Percentiles rank a stretch among this genome's conserved stretches.
phyloP scores from a whole-genome alignment of 495 filamentous ascomycete genomes.

The Xylaria nigripes region DNA sequence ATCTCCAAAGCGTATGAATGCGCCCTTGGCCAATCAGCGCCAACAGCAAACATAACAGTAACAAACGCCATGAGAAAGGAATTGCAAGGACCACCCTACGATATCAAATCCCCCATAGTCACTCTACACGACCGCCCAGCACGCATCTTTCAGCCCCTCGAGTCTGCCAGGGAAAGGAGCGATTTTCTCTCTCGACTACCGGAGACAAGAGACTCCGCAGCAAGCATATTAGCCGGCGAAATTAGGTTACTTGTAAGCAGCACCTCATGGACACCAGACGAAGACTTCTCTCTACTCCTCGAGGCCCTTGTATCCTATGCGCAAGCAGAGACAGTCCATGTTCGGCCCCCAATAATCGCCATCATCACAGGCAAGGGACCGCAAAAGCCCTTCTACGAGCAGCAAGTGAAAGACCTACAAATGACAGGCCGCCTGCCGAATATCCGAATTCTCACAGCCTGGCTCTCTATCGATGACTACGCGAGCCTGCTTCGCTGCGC shows the following conservation, averaged over 20 bases:
- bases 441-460: slow-evolving; percentile 69
- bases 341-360: slow-evolving; percentile 56
- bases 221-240: slow-evolving; percentile 45
- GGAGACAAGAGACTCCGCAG: slow-evolving; percentile 48
- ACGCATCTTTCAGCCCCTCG: slow-evolving; percentile 66
- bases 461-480: slow-evolving; percentile 77
- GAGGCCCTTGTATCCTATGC: slow-evolving; percentile 67
- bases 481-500: slow-evolving; percentile 78
- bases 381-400: slow-evolving; percentile 64
- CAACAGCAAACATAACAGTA: slow-evolving; percentile 73
- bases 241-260: slow-evolving; percentile 72
- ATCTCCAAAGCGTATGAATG: slow-evolving; percentile 71
- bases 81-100: slow-evolving; percentile 53
- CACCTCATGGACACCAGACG: slow-evolving; percentile 94
- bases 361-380: slow-evolving; percentile 94
- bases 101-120: slow-evolving; percentile 53
- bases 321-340: slow-evolving; percentile 31
- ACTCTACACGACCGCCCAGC: slow-evolving; percentile 85
- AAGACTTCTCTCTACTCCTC: slow-evolving; percentile 89
- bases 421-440: slow-evolving; percentile 51
- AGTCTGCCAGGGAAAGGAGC: slow-evolving; percentile 34
- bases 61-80: slow-evolving; percentile 78
- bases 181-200: slow-evolving; percentile 54
- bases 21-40: slow-evolving; percentile 52
- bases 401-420: slow-evolving; percentile 52